Evolutionary conservation across 2,329 filamentous ascomycete species (phyloP).

Genomic region (Alternaria tenuissima): DNA sequence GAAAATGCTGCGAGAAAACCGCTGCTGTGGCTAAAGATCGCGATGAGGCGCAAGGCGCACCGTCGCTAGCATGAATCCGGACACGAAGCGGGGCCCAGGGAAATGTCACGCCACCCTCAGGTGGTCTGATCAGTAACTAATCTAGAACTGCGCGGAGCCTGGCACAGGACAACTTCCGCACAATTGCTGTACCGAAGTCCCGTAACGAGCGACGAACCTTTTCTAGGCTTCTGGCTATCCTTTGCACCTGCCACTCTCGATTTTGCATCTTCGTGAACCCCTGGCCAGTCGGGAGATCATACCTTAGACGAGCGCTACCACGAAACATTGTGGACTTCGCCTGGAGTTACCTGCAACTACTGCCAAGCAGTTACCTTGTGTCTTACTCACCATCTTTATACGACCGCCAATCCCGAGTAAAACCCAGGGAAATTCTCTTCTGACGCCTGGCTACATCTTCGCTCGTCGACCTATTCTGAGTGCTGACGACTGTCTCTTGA

Average conservation of each 20-base stretch:
- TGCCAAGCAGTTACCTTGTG: constrained; percentile 24
- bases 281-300: constrained; percentile 16
- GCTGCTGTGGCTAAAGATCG: not conserved
- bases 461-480: constrained; percentile 6
- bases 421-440: constrained; percentile 4
- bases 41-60: constrained; percentile 1
- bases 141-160: constrained; percentile 16
- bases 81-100: constrained; percentile 18
- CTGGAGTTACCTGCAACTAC: constrained; percentile 22
- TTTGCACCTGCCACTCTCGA: constrained; percentile 24
- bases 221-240: constrained; percentile 13
- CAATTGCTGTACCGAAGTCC: constrained; percentile 24
- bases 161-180: constrained; percentile 19
- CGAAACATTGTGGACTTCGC: constrained; percentile 12
- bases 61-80: constrained; percentile 16
- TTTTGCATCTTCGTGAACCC: constrained; percentile 13
- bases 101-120: constrained; percentile 46
- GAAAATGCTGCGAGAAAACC: not conserved
- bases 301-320: constrained; percentile 6
- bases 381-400: constrained; percentile 33
- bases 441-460: constrained; percentile 8
- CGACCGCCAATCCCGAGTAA: constrained; percentile 16
- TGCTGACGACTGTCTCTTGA: constrained; percentile 4
- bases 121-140: constrained; percentile 42
- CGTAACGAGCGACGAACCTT: constrained; percentile 20